A percentile compares a stretch with the other conserved stretches of the same genome.
Conservation (phyloP, 495 filamentous ascomycete species). For the Annulohypoxylon stygium region DNA sequence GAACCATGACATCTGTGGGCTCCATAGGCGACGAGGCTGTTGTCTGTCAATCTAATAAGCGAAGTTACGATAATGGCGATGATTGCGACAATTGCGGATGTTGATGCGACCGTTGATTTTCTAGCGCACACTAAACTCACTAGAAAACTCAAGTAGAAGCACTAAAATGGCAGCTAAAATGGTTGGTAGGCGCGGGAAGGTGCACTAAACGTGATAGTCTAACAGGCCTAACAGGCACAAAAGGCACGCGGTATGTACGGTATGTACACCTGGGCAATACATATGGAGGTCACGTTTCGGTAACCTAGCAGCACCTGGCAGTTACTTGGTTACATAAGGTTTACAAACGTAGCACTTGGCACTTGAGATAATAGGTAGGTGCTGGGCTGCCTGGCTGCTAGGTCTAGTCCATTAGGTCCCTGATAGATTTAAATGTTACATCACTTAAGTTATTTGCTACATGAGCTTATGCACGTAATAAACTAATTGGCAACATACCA, state of each 20-base stretch:
- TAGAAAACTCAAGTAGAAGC: not conserved
- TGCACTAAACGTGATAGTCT: conserved; percentile 3
- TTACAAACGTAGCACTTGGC: not conserved
- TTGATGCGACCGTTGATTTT: not conserved
- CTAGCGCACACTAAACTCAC: not conserved
- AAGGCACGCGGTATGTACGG: not conserved
- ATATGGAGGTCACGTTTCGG: not conserved
- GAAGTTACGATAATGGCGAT: not conserved
- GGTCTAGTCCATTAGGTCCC: not conserved
- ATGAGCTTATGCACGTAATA: conserved; percentile 11
- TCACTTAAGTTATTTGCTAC: conserved; percentile 1
- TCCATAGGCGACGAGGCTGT: conserved; percentile 17
- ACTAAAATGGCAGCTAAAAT: not conserved
- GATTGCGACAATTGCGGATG: conserved; percentile 10
- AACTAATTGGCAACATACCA: not conserved
- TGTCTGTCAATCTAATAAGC: conserved; percentile 32
- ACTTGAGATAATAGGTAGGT: not conserved
- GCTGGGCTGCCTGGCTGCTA: not conserved
- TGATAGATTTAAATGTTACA: conserved; percentile 7
- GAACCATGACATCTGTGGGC: conserved; percentile 1
- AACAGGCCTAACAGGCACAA: not conserved
- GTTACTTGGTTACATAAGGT: not conserved
- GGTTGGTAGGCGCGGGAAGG: conserved; percentile 15
- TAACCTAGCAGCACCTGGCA: not conserved
- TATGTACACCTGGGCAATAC: not conserved